Evolutionary conservation across 176 grass and related monocot genomes (phyloP).

Genomic region (Eremochloa ophiuroides): DNA sequence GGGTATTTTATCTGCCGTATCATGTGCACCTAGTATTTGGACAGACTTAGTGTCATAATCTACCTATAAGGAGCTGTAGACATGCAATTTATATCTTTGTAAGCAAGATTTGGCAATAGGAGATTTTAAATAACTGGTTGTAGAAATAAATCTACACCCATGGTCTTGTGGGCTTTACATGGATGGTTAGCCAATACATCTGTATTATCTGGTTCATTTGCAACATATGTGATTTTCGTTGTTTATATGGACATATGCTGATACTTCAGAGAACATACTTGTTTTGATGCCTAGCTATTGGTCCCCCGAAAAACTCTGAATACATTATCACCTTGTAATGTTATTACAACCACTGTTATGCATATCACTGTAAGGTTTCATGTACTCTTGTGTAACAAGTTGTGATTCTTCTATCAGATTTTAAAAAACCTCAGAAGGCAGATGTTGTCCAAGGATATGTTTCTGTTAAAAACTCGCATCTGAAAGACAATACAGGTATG

Average conservation of each 20-base stretch:
- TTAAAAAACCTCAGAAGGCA: background rate
- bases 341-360: background rate
- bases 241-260: background rate
- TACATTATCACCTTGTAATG: background rate
- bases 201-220: background rate
- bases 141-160: background rate
- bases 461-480: conserved; percentile 28
- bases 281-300: background rate
- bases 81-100: background rate
- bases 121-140: background rate
- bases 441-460: conserved; percentile 16
- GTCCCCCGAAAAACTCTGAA: background rate
- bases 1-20: background rate
- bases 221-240: background rate
- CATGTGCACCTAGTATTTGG: background rate
- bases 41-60: background rate
- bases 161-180: background rate
- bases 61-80: background rate
- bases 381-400: background rate
- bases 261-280: background rate
- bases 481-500: conserved; percentile 31
- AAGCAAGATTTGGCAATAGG: background rate
- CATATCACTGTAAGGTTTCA: background rate
- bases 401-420: conserved; percentile 26
- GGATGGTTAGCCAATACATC: background rate